Conservation (phyloP, 1,139 yeast genomes). For the Hansenula sp. region DNA sequence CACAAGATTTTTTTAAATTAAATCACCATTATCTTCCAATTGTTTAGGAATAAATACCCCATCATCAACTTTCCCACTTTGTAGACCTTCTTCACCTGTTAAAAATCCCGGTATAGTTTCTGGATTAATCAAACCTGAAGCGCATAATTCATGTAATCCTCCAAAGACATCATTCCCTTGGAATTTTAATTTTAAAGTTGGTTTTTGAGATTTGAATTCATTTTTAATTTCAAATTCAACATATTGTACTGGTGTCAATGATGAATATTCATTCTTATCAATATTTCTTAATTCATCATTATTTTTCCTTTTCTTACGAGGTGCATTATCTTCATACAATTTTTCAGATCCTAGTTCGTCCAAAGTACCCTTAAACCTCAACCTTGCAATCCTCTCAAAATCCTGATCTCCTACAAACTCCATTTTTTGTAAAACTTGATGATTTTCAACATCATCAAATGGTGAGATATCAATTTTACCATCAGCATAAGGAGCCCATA, state of each 20-base stretch:
- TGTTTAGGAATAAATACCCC: conserved; percentile 24
- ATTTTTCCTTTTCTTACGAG: conserved; percentile 12
- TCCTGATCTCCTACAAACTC: conserved; percentile 11
- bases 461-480: conserved; percentile 61
- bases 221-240: conserved; percentile 39
- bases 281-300: conserved; percentile 19
- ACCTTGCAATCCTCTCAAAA: conserved; percentile 25
- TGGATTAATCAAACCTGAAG: conserved; percentile 46
- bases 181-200: conserved; percentile 43
- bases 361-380: conserved; percentile 53
- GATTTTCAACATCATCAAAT: conserved; percentile 33
- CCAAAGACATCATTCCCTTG: conserved; percentile 77
- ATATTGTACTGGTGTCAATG: conserved; percentile 51
- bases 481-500: conserved; percentile 71
- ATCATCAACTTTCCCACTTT: conserved; percentile 43
- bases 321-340: conserved; percentile 34
- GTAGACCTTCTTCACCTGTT: conserved; percentile 68
- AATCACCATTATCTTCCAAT: not conserved
- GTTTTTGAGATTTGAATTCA: conserved; percentile 16
- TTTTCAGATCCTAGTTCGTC: conserved; percentile 32
- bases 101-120: conserved; percentile 66
- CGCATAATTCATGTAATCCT: conserved; percentile 74
- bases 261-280: conserved; percentile 35
- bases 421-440: conserved; percentile 18
- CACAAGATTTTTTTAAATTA: conserved; percentile 2